Evolutionary conservation across 1,284 basidiomycete species (phyloP).

Genomic region (Apiotrichum gracile): DNA sequence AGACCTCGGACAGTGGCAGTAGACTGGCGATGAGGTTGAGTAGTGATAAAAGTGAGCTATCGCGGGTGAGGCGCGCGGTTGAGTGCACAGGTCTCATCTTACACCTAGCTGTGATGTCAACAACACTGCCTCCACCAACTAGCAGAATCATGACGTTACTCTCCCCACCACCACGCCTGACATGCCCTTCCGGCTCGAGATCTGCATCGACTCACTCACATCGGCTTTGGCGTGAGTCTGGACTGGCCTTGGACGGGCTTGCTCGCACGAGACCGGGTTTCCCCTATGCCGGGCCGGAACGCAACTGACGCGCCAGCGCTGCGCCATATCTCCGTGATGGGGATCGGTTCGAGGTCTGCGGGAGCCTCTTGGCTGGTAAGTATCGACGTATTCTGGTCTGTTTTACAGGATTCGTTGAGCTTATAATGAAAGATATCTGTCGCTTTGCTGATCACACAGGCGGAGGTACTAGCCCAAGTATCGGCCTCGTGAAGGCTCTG

Average conservation of each 20-base stretch:
- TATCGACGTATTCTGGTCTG: conserved; percentile 20
- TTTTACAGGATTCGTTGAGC: neutral
- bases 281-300: too few species aligned
- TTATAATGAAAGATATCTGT: neutral
- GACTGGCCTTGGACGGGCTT: too few species aligned
- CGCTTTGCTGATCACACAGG: neutral
- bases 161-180: neutral
- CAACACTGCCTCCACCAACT: neutral
- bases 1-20: too few species aligned
- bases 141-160: neutral
- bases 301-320: conserved; percentile 3
- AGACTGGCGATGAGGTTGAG: too few species aligned
- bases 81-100: neutral
- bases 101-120: neutral
- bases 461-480: conserved; percentile 63
- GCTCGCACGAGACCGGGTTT: too few species aligned
- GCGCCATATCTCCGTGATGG: conserved; percentile 7
- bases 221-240: conserved; percentile 51
- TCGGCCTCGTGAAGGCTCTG: conserved; percentile 61
- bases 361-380: conserved; percentile 53
- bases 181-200: conserved; percentile 56
- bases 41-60: too few species aligned
- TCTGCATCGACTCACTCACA: conserved; percentile 71
- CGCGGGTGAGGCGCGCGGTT: neutral
- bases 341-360: conserved; percentile 65